Evolutionary conservation across 1,284 basidiomycete species (phyloP), one percentile per base, ranked within the genome.

Genomic region (Apiotrichum porosum): DNA sequence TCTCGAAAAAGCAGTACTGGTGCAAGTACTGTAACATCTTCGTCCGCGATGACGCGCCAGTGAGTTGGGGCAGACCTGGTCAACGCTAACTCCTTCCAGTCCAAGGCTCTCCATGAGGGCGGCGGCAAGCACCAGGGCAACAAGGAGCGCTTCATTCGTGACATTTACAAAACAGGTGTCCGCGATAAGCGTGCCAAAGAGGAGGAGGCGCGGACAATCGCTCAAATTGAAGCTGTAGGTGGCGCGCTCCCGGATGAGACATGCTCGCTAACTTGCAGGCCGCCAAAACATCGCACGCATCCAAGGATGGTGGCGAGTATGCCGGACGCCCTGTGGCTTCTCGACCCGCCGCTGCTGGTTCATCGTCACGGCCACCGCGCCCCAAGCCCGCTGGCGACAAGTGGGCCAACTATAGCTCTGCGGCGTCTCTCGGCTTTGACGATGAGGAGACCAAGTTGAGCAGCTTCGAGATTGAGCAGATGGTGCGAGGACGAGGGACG

Each of bases 71-170:
- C n/a, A n/a, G n/a, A n/a, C n/a, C n/a, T n/a, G n/a, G n/a, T n/a
- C n/a, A n/a, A 3, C 10, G 13, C 26, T 28, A 6, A 12, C 26
- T 28, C 26, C 58, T 12, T 28, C 6, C 68, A 79, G 66, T 97
- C 94, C 3, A 81, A 88, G 44, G 79, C 82, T 54, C 90, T 93
- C 52, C 95, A 99, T 71, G 95, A 98, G 74, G 86, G 81, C 55
- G 95, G 95, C 37, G 75, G 94, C 42, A 83, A 89, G 39, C 95
- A 99, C 76, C 88, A 95, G 69, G 91, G 91, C 40, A 95, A 89
- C 70, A 83, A 88, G 54, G 92, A 97, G 66, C 80, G 92, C 9
- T 94, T 86, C 71, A 87, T 98, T 44, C 80, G 89, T 35, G 83
- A 86, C 35, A 80, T 97, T 24, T 98, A 98, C 80, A 94, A 94